Conservation (phyloP, 2,329 filamentous ascomycete species). For the Dothidotthia symphoricarpi region DNA sequence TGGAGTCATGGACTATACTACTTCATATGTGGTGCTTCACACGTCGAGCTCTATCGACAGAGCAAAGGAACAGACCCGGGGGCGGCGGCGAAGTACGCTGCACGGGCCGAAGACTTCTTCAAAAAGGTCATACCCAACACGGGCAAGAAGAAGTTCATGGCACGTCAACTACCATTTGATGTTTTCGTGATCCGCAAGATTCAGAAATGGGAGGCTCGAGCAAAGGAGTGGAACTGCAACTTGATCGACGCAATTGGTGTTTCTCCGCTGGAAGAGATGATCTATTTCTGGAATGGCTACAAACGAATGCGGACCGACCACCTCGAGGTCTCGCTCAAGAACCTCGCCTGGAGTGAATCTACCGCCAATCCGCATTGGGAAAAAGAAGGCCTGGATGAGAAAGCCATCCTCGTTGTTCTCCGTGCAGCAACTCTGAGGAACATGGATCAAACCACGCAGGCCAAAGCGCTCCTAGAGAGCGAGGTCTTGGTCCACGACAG, state of each 20-base stretch:
- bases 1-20: conserved; percentile 91
- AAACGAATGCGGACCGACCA: conserved; percentile 72
- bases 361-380: conserved; percentile 50
- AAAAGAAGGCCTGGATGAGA: conserved; percentile 57
- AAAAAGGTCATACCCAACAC: conserved; percentile 69
- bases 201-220: conserved; percentile 80
- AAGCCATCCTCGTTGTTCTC: conserved; percentile 65
- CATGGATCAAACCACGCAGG: conserved; percentile 62
- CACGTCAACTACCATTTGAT: conserved; percentile 85
- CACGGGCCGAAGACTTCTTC: conserved; percentile 65
- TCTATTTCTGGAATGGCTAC: conserved; percentile 87
- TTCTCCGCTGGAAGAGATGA: conserved; percentile 84
- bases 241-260: conserved; percentile 79
- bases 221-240: conserved; percentile 61
- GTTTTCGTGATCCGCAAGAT: conserved; percentile 80
- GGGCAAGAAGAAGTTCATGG: conserved; percentile 88
- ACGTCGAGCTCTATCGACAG: conserved; percentile 78
- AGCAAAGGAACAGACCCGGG: conserved; percentile 42
- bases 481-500: conserved; percentile 62
- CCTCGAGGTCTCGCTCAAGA: conserved; percentile 61
- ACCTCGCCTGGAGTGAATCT: conserved; percentile 67
- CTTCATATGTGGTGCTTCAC: conserved; percentile 76
- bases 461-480: conserved; percentile 61
- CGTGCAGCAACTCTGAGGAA: conserved; percentile 65
- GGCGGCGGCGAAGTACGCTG: conserved; percentile 46